Base-by-base conservation (phyloP, 371 early-diverging fungal genomes). In the Mucor piriformis region DNA sequence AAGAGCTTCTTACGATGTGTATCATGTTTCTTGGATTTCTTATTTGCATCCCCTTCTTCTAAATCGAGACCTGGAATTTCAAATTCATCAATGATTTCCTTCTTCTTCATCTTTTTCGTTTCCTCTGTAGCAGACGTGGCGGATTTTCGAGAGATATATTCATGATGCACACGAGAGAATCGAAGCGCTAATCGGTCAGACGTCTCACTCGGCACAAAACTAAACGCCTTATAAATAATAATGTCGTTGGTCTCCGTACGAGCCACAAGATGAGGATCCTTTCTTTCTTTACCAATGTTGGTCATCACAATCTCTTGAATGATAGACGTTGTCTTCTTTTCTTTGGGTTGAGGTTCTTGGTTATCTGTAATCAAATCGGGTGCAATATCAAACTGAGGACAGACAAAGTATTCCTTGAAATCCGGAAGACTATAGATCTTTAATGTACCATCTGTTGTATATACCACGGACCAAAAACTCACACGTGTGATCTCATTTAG, bases 161-260 rank as follows among this genome's bases (percentile, higher is more conserved):
- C 86, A 56, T 91, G 86, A 6, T 84, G 85, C 3, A 90, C 77
- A 6, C 89, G 86, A 6, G 84, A 77, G 57, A 94, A 86, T 15
- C 91, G 85, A 21, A 91, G 69, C 0, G 91, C 89, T 4, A 94
- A 70, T 15, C 92, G 85, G 33, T 83, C 65, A 2, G 58, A 50
- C 24, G 18, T 3, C 15, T 42, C 47, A 3, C 63, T 59, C 0
- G 83, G 74, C 24, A 82, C 53, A 50, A 79, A 83, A 38, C 68
- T 65, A 59, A 87, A 88, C 8, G 87, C 83, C 59, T 85, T 84
- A 72, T 92, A 94, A 2, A 91, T 83, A 13, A 88, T 70, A 11
- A 92, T 79, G 61, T 94, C 92, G n/a, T 84, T 83, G 2, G 83
- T 72, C 18, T 76, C 75, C 10, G 88, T 88, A 25, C 89, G 83